phyloP scores from a whole-genome alignment of 1,139 yeast genomes.

The Scheffersomyces cryptocercus region DNA sequence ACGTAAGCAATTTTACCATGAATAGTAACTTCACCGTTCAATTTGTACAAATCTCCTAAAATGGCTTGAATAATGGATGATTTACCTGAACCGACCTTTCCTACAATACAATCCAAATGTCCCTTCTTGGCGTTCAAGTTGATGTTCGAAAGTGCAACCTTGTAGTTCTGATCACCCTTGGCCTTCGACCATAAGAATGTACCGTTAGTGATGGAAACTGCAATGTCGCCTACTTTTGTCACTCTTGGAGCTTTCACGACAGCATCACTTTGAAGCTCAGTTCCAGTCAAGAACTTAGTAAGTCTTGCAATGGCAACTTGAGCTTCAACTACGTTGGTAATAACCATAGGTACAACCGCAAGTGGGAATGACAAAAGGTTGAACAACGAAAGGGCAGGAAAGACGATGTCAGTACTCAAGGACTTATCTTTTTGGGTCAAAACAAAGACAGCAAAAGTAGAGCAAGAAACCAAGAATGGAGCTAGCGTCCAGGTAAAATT shows the following conservation, averaged over 20 bases:
- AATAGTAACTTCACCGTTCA: conserved; percentile 70
- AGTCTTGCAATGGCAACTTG: conserved; percentile 84
- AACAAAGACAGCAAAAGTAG: conserved; percentile 86
- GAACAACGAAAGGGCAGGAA: conserved; percentile 89
- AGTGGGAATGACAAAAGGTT: conserved; percentile 88
- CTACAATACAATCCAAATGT: conserved; percentile 82
- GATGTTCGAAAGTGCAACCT: conserved; percentile 74
- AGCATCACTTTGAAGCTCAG: conserved; percentile 82
- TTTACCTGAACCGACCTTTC: conserved; percentile 92
- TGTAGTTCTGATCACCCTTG: conserved; percentile 59
- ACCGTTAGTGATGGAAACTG: conserved; percentile 69
- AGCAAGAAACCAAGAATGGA: conserved; percentile 88
- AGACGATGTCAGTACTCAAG: conserved; percentile 86
- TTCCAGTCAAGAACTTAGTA: conserved; percentile 67
- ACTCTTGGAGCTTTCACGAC: conserved; percentile 59
- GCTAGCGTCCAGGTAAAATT: conserved; percentile 83
- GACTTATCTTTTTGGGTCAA: conserved; percentile 60
- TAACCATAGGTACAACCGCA: conserved; percentile 90
- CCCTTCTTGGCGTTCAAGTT: conserved; percentile 76
- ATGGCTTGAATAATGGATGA: conserved; percentile 83
- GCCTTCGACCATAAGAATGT: conserved; percentile 88
- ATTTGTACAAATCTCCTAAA: conserved; percentile 81
- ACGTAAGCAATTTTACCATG: conserved; percentile 88
- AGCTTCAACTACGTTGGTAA: conserved; percentile 84
- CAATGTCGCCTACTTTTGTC: conserved; percentile 59